Percentiles rank a stretch among this genome's conserved stretches.
Conservation (phyloP, 140 eudicot species). For the Anethum foeniculum region DNA sequence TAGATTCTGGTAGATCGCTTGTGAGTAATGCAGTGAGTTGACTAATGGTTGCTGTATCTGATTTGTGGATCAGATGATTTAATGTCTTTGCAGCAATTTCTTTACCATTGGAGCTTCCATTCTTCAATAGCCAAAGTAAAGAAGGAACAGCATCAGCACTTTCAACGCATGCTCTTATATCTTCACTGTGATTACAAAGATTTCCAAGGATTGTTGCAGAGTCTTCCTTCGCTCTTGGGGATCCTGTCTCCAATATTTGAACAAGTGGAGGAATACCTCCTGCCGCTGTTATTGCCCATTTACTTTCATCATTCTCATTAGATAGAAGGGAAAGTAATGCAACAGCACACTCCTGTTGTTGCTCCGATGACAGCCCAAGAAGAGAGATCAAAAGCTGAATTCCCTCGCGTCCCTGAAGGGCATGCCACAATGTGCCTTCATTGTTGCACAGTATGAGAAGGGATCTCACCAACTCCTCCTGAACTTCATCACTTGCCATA, state of each 20-base stretch:
- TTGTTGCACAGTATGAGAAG: constrained; percentile 66
- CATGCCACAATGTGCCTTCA: constrained; percentile 88
- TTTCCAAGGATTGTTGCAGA: constrained; percentile 94
- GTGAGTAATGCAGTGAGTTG: constrained; percentile 86
- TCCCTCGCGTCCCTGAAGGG: constrained; percentile 98
- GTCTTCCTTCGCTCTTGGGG: constrained; percentile 94
- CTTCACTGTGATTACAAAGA: constrained; percentile 97
- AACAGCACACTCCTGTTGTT: constrained; percentile 98
- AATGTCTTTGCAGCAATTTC: constrained; percentile 94
- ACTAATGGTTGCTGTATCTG: constrained; percentile 91
- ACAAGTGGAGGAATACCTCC: constrained; percentile 99
- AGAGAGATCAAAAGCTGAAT: constrained; percentile 92
- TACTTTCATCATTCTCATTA: constrained; percentile 88
- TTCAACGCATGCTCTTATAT: constrained; percentile 97
- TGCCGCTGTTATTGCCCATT: constrained; percentile 99
- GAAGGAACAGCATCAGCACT: constrained; percentile 99
- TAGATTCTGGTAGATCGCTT: constrained; percentile 95
- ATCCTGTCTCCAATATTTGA: constrained; percentile 92
- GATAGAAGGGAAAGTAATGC: constrained; percentile 91
- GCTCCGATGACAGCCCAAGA: constrained; percentile 99
- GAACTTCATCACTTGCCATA: constrained; percentile 89
- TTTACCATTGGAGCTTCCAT: constrained; percentile 91
- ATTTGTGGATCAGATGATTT: constrained; percentile 88
- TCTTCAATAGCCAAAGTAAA: constrained; percentile 83
- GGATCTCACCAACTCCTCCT: constrained; percentile 82